Percentiles rank a stretch among this genome's conserved stretches.
Evolutionary conservation across 2,329 filamentous ascomycete species (phyloP).

Genomic region (Exophiala sp.): DNA sequence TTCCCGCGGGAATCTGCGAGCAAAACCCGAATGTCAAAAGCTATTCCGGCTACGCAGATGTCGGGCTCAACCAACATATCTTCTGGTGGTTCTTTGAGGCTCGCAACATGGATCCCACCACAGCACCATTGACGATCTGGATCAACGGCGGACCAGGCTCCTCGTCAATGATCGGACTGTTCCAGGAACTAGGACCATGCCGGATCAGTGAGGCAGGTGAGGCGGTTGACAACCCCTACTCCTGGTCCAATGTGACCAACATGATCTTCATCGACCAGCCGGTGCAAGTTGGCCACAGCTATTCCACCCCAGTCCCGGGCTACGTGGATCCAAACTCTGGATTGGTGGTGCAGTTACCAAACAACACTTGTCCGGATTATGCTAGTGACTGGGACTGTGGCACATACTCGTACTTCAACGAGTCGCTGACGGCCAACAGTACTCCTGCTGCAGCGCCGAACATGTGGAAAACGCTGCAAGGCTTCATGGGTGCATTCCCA

Average conservation of each 20-base stretch:
- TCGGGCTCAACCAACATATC: slow-evolving; percentile 46
- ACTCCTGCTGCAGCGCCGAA: slow-evolving; percentile 27
- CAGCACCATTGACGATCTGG: slow-evolving; percentile 37
- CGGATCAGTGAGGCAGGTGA: slow-evolving; percentile 37
- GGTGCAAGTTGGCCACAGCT: slow-evolving; percentile 54
- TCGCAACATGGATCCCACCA: slow-evolving; percentile 31
- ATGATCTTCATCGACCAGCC: slow-evolving; percentile 64
- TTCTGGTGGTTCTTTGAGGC: slow-evolving; percentile 46
- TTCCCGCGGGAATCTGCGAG: slow-evolving; percentile 45
- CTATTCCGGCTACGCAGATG: slow-evolving; percentile 56
- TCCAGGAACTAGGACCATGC: slow-evolving; percentile 35
- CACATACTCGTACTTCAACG: slow-evolving; percentile 27
- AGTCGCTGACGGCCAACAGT: slow-evolving; percentile 25
- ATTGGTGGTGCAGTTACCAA: slow-evolving; percentile 22
- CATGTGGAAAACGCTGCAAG: slow-evolving; percentile 29
- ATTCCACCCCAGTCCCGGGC: slow-evolving; percentile 34
- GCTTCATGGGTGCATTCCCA: slow-evolving; percentile 29
- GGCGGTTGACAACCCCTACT: slow-evolving; percentile 37
- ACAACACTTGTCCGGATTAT: slow-evolving; percentile 27
- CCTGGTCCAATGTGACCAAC: slow-evolving; percentile 30
- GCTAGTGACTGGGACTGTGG: slow-evolving; percentile 26
- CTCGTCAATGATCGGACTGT: slow-evolving; percentile 34
- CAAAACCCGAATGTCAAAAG: slow-evolving; percentile 47
- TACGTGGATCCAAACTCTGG: slow-evolving; percentile 21
- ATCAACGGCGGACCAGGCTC: slow-evolving; percentile 36